Evolutionary conservation across 768 basidiomycete genomes (phyloP).

Genomic region (Lactarius vividus): DNA sequence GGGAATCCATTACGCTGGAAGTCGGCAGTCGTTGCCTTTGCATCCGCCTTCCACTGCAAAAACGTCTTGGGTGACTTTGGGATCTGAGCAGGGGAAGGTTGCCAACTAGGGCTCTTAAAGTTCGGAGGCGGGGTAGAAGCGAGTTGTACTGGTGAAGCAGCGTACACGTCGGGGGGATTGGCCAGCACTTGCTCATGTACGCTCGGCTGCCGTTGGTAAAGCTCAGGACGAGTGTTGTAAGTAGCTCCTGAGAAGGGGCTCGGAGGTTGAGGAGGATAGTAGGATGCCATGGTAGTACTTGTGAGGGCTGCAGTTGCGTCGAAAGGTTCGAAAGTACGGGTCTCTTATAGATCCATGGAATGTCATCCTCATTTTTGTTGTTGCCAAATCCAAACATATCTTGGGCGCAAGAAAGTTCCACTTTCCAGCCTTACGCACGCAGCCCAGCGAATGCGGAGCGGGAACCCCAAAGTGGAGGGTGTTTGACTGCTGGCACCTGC

Average conservation of each 20-base stretch:
- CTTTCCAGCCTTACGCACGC: not conserved
- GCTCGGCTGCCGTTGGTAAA: not conserved
- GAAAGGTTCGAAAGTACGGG: not conserved
- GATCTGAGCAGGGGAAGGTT: not conserved
- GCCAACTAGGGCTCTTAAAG: not conserved
- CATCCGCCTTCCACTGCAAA: conserved; percentile 22
- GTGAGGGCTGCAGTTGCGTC: not conserved
- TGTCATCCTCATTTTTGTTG: not conserved
- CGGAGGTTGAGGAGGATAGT: conserved; percentile 9
- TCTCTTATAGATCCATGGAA: conserved; percentile 9
- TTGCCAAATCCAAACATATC: not conserved
- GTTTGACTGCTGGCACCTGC: not conserved
- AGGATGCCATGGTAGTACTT: conserved; percentile 10
- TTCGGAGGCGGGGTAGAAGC: not conserved
- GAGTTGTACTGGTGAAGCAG: not conserved
- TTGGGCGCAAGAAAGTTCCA: conserved; percentile 6
- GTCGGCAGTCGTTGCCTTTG: conserved; percentile 16
- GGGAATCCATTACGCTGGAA: conserved; percentile 21
- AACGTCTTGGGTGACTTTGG: conserved; percentile 14
- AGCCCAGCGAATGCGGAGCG: not conserved
- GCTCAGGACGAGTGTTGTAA: not conserved
- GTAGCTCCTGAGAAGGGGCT: conserved; percentile 8
- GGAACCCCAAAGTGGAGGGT: not conserved
- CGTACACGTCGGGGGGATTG: conserved; percentile 6
- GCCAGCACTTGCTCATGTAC: not conserved